Base-by-base conservation (phyloP, 805 yeast genomes). In the Kazachstania martiniae region DNA sequence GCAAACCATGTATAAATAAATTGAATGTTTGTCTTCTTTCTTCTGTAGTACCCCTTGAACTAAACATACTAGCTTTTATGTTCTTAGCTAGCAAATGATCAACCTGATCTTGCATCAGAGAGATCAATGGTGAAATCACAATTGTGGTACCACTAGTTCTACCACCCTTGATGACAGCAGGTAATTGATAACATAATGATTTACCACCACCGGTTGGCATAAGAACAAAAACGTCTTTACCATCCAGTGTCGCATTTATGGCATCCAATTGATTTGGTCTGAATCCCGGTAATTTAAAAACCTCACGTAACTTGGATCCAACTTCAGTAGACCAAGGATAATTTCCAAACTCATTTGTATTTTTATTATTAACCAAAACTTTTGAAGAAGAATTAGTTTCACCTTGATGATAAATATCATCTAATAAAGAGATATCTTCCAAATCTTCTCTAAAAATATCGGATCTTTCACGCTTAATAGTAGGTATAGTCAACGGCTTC, bases 181-280 rank as follows among this genome's bases (percentile, higher is more conserved):
- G 98, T 21, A 91, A 63, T 56, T 91, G 99, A 56, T 87, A 91
- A 52, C 99, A 91, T 25, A 91, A 61, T 0, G 97, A 89, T 53
- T 91, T 91, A 30, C 99, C 99, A 31, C 98, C 98, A 25, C 99
- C 99, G 0, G 99, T 91, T 0, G 99, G 99, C 95, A 91, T 89
- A 45, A 91, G 63, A 2, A 91, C 96, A 61, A 91, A 85, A 0
- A 83, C 94, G 51, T 91, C 98, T 29, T 70, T 68, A 1, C 95
- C 95, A 6, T 68, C 55, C 25, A 77, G 49, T 21, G 84, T 78
- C 1, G 94, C 79, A 46, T 78, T 75, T 5, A 91, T 70, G 0
- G 97, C 97, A 35, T 86, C 93, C 21, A 77, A 58, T 51, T 91
- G 99, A 53, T 89, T 83, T 2, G 77, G 68, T 35, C 99, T 66